phyloP scores from a whole-genome alignment of 1,284 basidiomycete genomes.

The Ganoderma multipileum region DNA sequence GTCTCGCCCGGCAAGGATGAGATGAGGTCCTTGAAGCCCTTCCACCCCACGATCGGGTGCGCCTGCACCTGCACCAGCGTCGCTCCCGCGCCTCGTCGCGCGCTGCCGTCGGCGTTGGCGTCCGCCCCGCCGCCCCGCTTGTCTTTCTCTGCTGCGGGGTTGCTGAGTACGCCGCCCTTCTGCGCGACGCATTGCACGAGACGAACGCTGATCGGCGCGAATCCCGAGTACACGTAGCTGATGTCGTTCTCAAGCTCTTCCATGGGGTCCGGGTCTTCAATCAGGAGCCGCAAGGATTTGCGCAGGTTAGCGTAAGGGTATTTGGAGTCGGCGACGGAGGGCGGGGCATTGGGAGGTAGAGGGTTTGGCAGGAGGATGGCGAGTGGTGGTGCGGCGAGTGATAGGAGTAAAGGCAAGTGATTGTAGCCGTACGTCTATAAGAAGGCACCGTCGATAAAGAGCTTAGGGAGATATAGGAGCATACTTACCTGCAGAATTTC shows the following conservation, averaged over 20 bases:
- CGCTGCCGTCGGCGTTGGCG: conserved; percentile 45
- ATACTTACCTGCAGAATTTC: conserved; percentile 84
- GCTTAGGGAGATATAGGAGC: not conserved
- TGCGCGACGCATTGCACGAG: conserved; percentile 93
- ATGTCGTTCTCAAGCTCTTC: conserved; percentile 92
- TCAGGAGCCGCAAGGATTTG: conserved; percentile 89
- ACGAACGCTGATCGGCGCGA: conserved; percentile 92
- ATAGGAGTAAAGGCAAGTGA: conserved; percentile 85
- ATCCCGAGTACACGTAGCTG: conserved; percentile 96
- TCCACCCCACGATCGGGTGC: conserved; percentile 95
- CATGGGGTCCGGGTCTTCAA: conserved; percentile 84
- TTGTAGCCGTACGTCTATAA: conserved; percentile 90
- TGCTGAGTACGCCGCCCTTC: conserved; percentile 87
- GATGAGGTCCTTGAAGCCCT: conserved; percentile 93
- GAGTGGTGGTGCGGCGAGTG: conserved; percentile 77
- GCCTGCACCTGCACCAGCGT: conserved; percentile 63
- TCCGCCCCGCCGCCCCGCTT: conserved; percentile 42
- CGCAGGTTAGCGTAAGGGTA: conserved; percentile 78
- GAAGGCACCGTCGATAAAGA: conserved; percentile 19
- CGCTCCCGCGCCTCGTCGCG: conserved; percentile 34
- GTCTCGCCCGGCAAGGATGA: conserved; percentile 84
- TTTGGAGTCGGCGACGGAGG: conserved; percentile 55
- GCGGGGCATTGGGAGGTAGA: conserved; percentile 55
- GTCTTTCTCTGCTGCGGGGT: conserved; percentile 64
- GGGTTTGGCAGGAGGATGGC: conserved; percentile 71